Conservation (phyloP, 2,329 filamentous ascomycete species). For the Fusarium sp. region DNA sequence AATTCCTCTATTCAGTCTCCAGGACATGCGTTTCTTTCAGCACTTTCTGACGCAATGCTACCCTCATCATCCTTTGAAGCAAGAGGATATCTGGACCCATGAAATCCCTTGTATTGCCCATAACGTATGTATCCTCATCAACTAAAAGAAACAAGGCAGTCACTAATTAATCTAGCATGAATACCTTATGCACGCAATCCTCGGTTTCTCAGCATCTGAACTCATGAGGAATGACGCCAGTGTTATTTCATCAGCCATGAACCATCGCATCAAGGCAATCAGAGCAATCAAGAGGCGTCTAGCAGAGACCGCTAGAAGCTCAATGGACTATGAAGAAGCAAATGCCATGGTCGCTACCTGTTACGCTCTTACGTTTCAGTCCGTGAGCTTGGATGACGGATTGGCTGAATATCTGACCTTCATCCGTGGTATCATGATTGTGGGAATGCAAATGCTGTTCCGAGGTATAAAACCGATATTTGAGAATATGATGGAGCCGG, state of each 20-base stretch:
- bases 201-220: constrained; percentile 75
- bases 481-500: constrained; percentile 57
- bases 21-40: constrained; percentile 77
- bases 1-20: constrained; percentile 68
- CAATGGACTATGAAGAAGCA: constrained; percentile 62
- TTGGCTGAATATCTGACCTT: constrained; percentile 72
- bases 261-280: constrained; percentile 74
- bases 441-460: constrained; percentile 65
- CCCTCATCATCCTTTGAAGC: constrained; percentile 73
- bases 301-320: constrained; percentile 54
- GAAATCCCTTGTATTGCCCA: constrained; percentile 75
- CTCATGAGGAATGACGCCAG: constrained; percentile 64
- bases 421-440: constrained; percentile 66
- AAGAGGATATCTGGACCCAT: constrained; percentile 74
- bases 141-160: neutral
- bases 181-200: constrained; percentile 77
- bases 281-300: constrained; percentile 69
- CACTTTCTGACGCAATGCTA: constrained; percentile 72
- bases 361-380: constrained; percentile 70
- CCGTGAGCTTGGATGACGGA: constrained; percentile 67
- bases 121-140: constrained; percentile 58
- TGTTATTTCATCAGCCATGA: constrained; percentile 68
- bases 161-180: constrained; percentile 61
- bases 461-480: constrained; percentile 64
- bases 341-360: constrained; percentile 71